phyloP scores from a whole-genome alignment of 2,329 filamentous ascomycete genomes.

The Colletotrichum siamense region DNA sequence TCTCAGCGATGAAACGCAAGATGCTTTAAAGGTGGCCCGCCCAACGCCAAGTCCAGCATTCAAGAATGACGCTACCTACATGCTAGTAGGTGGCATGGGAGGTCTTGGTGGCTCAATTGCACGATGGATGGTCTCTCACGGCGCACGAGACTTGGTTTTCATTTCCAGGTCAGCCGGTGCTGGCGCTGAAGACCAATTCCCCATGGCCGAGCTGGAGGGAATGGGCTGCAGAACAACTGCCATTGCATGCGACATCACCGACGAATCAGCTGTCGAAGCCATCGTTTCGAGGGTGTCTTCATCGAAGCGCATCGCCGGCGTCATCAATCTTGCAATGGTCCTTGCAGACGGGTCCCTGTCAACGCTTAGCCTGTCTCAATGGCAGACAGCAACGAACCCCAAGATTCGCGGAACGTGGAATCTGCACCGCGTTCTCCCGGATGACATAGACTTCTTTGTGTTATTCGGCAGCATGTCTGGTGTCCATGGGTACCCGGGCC shows the following conservation, averaged over 20 bases:
- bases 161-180: constrained; percentile 29
- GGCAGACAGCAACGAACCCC: constrained; percentile 36
- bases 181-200: neutral
- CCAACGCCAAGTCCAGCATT: neutral
- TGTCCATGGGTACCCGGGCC: constrained; percentile 37
- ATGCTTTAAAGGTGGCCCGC: neutral
- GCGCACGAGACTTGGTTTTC: constrained; percentile 30
- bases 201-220: neutral
- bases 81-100: constrained; percentile 35
- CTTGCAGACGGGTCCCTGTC: constrained; percentile 25
- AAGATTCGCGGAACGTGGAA: constrained; percentile 51
- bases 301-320: neutral
- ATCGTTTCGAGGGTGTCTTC: neutral
- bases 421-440: constrained; percentile 33
- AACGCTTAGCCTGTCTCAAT: constrained; percentile 40
- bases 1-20: neutral
- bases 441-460: constrained; percentile 42
- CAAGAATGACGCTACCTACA: constrained; percentile 22
- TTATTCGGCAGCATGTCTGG: constrained; percentile 37
- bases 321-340: constrained; percentile 4
- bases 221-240: neutral
- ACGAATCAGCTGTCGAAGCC: neutral
- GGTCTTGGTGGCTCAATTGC: constrained; percentile 33
- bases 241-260: neutral
- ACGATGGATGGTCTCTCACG: constrained; percentile 32